Percentiles rank a stretch among this genome's conserved stretches.
Evolutionary conservation across 208 protist species (phyloP).

Genomic region (Leishmania mexicana): DNA sequence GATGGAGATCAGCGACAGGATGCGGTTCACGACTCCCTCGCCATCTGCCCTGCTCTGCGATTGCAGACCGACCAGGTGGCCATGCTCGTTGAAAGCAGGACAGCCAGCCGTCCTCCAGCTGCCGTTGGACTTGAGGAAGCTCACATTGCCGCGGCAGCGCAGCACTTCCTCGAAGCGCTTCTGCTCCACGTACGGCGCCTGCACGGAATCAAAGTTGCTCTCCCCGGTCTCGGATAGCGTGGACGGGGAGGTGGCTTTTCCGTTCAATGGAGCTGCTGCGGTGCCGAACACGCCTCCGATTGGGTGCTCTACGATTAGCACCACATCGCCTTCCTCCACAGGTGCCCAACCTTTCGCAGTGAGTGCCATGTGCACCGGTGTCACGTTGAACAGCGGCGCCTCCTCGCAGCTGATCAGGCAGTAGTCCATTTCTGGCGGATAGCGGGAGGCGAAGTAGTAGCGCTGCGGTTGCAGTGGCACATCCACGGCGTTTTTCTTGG

Average conservation of each 20-base stretch:
- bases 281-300: conserved; percentile 28
- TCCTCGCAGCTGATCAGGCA: conserved; percentile 87
- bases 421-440: conserved; percentile 92
- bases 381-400: conserved; percentile 69
- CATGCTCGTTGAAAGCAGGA: conserved; percentile 88
- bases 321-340: conserved; percentile 82
- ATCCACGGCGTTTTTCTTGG: conserved; percentile 79
- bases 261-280: not conserved
- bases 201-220: not conserved
- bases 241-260: not conserved
- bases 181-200: conserved; percentile 41
- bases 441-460: conserved; percentile 76
- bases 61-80: conserved; percentile 85
- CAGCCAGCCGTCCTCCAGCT: conserved; percentile 72
- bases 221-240: not conserved
- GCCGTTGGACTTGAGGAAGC: conserved; percentile 78
- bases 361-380: conserved; percentile 74
- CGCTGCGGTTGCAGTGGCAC: conserved; percentile 69
- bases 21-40: conserved; percentile 81
- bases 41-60: conserved; percentile 66
- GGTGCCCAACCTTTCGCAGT: conserved; percentile 67
- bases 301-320: conserved; percentile 90
- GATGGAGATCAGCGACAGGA: conserved; percentile 80
- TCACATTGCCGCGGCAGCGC: conserved; percentile 66
- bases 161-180: conserved; percentile 92